Base-by-base conservation (phyloP, 495 filamentous ascomycete genomes). In the Darksidea phi region DNA sequence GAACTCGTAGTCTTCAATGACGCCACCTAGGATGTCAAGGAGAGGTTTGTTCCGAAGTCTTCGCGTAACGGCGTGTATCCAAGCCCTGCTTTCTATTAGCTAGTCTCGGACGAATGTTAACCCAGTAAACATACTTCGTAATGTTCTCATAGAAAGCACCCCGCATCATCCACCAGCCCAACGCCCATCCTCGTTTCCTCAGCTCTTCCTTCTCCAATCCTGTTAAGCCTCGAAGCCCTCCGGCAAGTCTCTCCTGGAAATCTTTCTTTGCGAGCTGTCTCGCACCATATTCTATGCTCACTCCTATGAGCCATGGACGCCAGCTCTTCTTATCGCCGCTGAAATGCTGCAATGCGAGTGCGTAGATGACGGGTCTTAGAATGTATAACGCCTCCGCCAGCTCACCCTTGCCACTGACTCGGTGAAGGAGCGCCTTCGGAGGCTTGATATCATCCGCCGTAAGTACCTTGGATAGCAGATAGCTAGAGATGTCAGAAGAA, bases 391-490 rank as follows among this genome's bases (percentile, higher is more conserved):
- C 75, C 74, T 98, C 94, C 12, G 93, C 91, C 13, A 88, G 69
- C 61, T 89, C 86, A 3, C 83, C 87, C 3, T 79, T 75, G 15
- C 89, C 89, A 46, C 85, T 84, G 6, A 91, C 82, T 13, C 77
- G 80, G 66, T 94, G 92, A 32, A 97, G 79, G 46, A 98, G 83
- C 17, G 87, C 83, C 20, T 84, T 86, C 0, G 95, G 86, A 4
- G 91, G 86, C 71, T 96, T 96, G 77, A 98, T 91, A 72, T 97
- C 94, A 74, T 97, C 95, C 17, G 95, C 89, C 1, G 89, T 96
- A 24, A 98, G 79, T 17, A 96, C 94, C 52, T 93, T 91, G n/a
- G 84, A 85, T 45, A 95, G 87, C 18, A 98, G 82, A 72, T 94
- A 97, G 36, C 82, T 85, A 24, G 88, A 87, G 24, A 96, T 88